Evolutionary conservation across 1,139 yeast species (phyloP).

Genomic region (Diutina neorugosa): DNA sequence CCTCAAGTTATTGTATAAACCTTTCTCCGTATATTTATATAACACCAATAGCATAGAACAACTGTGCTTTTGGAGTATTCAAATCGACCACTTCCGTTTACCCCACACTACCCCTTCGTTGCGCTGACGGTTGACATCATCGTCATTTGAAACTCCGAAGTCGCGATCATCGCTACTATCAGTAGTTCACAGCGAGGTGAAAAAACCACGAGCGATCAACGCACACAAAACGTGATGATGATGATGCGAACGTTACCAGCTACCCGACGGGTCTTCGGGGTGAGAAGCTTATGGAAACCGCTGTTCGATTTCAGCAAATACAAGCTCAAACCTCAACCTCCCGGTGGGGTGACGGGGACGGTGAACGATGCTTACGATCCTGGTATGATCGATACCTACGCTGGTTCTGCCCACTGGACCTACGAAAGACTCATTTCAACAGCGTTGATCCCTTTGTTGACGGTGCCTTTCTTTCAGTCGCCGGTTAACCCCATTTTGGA

Average conservation of each 20-base stretch:
- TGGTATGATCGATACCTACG: background rate
- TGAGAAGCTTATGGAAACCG: constrained; percentile 2
- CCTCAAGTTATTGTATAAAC: too few species aligned
- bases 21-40: too few species aligned
- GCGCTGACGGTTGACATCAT: background rate
- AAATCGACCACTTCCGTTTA: too few species aligned
- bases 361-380: background rate
- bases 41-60: too few species aligned
- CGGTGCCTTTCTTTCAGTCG: constrained; percentile 6
- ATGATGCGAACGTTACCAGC: constrained; percentile 1
- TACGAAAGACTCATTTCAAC: background rate
- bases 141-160: background rate
- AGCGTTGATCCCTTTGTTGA: background rate
- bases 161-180: background rate
- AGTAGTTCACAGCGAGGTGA: background rate
- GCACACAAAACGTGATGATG: background rate
- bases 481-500: constrained; percentile 36
- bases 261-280: background rate
- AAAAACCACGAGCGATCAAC: background rate
- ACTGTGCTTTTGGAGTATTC: too few species aligned
- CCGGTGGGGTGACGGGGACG: constrained; percentile 3
- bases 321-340: background rate
- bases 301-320: background rate
- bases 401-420: constrained; percentile 3
- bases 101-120: too few species aligned